These are phyloP conservation scores for Trichoderma sp. DNA, from an alignment of 2,329 filamentous ascomycete species.

Conservation along the genomic window DNA sequence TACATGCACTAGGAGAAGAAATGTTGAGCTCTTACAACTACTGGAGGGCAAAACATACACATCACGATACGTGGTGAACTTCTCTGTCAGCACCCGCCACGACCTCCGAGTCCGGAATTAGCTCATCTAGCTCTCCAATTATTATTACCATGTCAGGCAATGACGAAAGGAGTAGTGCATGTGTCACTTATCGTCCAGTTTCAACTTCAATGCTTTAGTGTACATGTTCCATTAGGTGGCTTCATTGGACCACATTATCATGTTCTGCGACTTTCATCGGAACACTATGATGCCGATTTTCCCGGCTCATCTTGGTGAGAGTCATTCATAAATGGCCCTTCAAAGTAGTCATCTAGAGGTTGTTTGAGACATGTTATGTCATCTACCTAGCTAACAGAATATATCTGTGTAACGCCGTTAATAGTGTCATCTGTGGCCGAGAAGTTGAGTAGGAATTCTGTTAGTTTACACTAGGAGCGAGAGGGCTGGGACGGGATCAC, in stretches of 20 bases:
- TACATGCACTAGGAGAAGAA: not conserved
- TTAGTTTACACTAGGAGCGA: not conserved
- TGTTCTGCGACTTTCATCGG: not conserved
- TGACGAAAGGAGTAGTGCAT: not conserved
- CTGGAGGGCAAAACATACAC: not conserved
- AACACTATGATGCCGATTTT: not conserved
- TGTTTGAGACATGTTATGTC: not conserved
- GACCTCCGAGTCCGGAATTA: not conserved
- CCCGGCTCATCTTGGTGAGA: not conserved
- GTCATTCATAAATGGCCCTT: not conserved
- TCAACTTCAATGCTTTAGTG: not conserved
- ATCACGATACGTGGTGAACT: not conserved
- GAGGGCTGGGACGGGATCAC: not conserved
- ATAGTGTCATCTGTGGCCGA: not conserved
- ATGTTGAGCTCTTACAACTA: not conserved
- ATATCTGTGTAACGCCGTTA: not conserved
- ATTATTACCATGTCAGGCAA: not conserved
- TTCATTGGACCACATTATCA: not conserved
- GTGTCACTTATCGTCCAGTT: not conserved
- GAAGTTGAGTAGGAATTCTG: not conserved
- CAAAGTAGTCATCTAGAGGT: not conserved
- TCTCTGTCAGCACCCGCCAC: not conserved
- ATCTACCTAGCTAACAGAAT: not conserved
- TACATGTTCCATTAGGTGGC: not conserved
- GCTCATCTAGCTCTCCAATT: not conserved